A percentile compares a stretch with the other conserved stretches of the same genome.
Conservation (phyloP, 495 filamentous ascomycete genomes). For the Aspergillus panamensis region DNA sequence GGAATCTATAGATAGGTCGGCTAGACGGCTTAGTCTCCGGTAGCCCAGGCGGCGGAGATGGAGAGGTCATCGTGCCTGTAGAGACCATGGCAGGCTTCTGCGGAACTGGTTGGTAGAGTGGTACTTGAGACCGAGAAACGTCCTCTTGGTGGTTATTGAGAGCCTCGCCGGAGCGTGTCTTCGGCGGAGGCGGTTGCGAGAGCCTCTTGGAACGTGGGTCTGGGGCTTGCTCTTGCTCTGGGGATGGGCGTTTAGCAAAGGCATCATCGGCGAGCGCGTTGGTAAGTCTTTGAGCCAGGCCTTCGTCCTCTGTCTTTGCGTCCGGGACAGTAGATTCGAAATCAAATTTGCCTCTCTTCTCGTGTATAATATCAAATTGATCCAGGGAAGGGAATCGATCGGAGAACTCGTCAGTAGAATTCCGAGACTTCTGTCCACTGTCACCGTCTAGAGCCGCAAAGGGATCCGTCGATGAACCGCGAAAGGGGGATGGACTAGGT, state of each 20-base stretch:
- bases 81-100: constrained; percentile 76
- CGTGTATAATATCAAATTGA: constrained; percentile 86
- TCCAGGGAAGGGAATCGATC: constrained; percentile 86
- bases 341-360: constrained; percentile 83
- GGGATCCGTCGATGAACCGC: constrained; percentile 68
- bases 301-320: constrained; percentile 50
- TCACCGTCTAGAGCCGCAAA: constrained; percentile 80
- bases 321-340: constrained; percentile 59
- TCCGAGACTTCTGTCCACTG: constrained; percentile 43
- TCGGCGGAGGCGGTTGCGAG: constrained; percentile 29
- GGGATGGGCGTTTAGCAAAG: constrained; percentile 55
- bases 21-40: constrained; percentile 38
- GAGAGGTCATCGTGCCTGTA: constrained; percentile 87
- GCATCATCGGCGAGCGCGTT: constrained; percentile 87
- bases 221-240: constrained; percentile 26
- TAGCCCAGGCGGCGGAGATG: constrained; percentile 56
- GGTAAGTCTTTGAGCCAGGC: constrained; percentile 70
- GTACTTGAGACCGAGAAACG: constrained; percentile 28
- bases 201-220: constrained; percentile 27
- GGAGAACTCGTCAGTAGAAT: constrained; percentile 71
- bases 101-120: constrained; percentile 56
- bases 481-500: constrained; percentile 71
- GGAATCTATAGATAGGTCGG: constrained; percentile 62
- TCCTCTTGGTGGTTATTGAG: constrained; percentile 25
- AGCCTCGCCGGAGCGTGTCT: constrained; percentile 16